phyloP scores from a whole-genome alignment of 1,139 yeast genomes.

The Yamadazyma sp. region DNA sequence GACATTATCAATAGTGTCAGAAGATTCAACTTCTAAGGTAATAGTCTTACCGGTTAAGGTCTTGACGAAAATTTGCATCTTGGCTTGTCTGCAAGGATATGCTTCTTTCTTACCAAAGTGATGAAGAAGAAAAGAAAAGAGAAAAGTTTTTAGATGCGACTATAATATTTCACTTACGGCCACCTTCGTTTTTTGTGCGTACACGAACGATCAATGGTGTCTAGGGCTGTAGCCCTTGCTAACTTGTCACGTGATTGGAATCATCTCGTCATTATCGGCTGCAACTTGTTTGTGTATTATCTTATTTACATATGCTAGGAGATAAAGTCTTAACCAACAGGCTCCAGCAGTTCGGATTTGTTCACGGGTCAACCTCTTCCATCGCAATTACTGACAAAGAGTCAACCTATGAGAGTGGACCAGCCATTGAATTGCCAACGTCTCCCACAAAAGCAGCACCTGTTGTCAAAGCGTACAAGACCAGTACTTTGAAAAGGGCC shows the following conservation, averaged over 20 bases:
- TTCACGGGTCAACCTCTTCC: slow-evolving; percentile 5
- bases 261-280: neutral
- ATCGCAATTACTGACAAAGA: neutral
- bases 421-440: neutral
- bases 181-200: no score
- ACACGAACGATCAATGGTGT: no score
- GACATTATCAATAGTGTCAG: slow-evolving; percentile 99
- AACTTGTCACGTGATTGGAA: slow-evolving; percentile 1
- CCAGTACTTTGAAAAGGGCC: no score
- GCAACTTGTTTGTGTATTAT: slow-evolving; percentile 2
- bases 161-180: no score
- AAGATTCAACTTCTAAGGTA: slow-evolving; percentile 98
- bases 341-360: slow-evolving; percentile 8
- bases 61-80: slow-evolving; percentile 98
- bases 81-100: slow-evolving; percentile 50
- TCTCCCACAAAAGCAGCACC: no score
- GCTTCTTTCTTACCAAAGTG: slow-evolving; percentile 54
- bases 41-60: slow-evolving; percentile 99
- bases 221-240: neutral
- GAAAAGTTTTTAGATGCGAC: slow-evolving; percentile 2
- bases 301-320: slow-evolving; percentile 16
- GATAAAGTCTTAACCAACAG: slow-evolving; percentile 17
- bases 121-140: slow-evolving; percentile 7
- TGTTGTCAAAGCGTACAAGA: no score
- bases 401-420: neutral